Percentiles rank a stretch among this genome's conserved stretches.
phyloP scores from a whole-genome alignment of 2,329 filamentous ascomycete species.

The Botrytis squamosa region DNA sequence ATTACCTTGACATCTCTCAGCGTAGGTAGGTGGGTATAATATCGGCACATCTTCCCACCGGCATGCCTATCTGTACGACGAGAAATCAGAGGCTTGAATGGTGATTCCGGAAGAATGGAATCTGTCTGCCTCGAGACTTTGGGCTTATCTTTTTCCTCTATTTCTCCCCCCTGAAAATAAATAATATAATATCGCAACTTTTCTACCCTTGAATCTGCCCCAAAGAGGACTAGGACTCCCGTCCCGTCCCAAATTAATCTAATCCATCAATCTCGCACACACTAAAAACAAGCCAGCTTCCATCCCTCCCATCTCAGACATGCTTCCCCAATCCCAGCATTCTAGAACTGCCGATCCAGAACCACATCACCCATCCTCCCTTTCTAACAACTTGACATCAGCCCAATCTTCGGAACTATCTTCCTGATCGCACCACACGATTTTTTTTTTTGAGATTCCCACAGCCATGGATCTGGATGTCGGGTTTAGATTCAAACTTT shows the following conservation, averaged over 20 bases:
- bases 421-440: background rate
- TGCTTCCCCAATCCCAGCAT: background rate
- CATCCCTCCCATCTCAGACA: background rate
- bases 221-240: background rate
- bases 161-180: background rate
- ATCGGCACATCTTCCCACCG: background rate
- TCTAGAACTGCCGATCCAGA: constrained; percentile 7
- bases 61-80: background rate
- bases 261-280: background rate
- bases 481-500: background rate
- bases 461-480: background rate
- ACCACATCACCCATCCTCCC: background rate
- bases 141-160: too few species aligned
- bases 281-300: background rate
- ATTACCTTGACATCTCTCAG: background rate
- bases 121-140: background rate
- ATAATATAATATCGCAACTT: background rate
- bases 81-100: background rate
- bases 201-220: background rate
- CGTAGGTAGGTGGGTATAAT: background rate
- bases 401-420: background rate
- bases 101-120: background rate
- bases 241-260: background rate
- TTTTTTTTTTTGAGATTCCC: background rate
- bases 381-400: background rate